Percentiles rank a stretch among this genome's conserved stretches.
phyloP scores from a whole-genome alignment of 306 rosid species.

The Dryas alaskensis region DNA sequence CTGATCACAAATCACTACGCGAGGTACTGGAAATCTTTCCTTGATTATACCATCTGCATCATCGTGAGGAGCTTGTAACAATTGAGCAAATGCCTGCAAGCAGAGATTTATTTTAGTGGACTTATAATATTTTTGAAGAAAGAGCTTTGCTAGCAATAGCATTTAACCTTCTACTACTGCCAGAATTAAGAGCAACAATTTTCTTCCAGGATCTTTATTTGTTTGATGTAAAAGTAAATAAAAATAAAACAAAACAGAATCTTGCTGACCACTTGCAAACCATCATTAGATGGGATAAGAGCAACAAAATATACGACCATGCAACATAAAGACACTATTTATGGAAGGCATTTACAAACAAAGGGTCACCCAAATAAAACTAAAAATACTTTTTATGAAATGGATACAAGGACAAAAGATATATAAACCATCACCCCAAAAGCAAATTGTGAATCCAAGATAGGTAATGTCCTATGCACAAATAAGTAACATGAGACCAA shows the following conservation, averaged over 20 bases:
- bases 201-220: background rate
- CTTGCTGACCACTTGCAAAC: background rate
- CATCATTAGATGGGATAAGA: background rate
- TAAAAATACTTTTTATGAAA: background rate
- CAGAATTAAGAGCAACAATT: constrained; percentile 19
- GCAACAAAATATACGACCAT: background rate
- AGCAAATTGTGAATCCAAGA: background rate
- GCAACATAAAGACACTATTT: background rate
- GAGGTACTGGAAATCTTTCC: constrained; percentile 97
- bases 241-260: background rate
- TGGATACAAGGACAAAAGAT: background rate
- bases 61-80: constrained; percentile 79
- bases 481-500: background rate
- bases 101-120: constrained; percentile 10
- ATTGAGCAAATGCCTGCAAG: constrained; percentile 83
- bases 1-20: constrained; percentile 94
- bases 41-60: constrained; percentile 70
- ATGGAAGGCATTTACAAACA: background rate
- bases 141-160: background rate
- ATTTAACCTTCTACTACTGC: background rate
- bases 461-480: background rate
- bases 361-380: background rate
- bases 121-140: constrained; percentile 4
- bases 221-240: background rate
- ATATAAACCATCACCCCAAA: background rate